phyloP scores from a whole-genome alignment of 306 rosid species.

The Cicer yamashitae region DNA sequence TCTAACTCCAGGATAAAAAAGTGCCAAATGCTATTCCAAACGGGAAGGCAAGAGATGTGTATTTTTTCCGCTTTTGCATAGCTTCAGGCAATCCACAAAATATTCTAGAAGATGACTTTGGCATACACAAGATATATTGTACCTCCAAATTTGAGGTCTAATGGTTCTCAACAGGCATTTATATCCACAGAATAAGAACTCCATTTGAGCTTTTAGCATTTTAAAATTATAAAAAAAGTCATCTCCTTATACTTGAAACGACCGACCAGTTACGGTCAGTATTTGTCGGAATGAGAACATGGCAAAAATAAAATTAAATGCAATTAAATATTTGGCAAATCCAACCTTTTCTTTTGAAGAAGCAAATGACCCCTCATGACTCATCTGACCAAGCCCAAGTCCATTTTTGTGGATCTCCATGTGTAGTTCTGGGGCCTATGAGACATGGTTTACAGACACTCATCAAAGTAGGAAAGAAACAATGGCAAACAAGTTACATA shows the following conservation, averaged over 20 bases:
- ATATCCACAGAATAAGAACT: constrained; percentile 31
- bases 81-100: not conserved
- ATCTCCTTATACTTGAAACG: constrained; percentile 18
- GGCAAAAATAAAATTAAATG: constrained; percentile 18
- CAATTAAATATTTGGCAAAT: constrained; percentile 7
- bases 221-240: not conserved
- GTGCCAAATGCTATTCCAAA: constrained; percentile 12
- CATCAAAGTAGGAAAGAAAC: constrained; percentile 36
- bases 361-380: constrained; percentile 55
- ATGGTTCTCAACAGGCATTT: constrained; percentile 9
- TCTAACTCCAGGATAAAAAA: constrained; percentile 10
- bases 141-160: constrained; percentile 3
- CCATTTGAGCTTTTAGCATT: constrained; percentile 32
- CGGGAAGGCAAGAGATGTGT: not conserved
- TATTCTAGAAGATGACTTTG: not conserved
- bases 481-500: constrained; percentile 4
- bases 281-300: constrained; percentile 25
- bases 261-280: constrained; percentile 23
- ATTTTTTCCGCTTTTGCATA: not conserved
- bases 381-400: constrained; percentile 63
- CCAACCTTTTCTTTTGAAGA: constrained; percentile 65
- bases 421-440: constrained; percentile 77
- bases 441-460: constrained; percentile 21
- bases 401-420: constrained; percentile 72
- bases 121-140: not conserved